A percentile compares a stretch with the other conserved stretches of the same genome.
phyloP scores from a whole-genome alignment of 768 basidiomycete species.

The Lyophyllum decastes region DNA sequence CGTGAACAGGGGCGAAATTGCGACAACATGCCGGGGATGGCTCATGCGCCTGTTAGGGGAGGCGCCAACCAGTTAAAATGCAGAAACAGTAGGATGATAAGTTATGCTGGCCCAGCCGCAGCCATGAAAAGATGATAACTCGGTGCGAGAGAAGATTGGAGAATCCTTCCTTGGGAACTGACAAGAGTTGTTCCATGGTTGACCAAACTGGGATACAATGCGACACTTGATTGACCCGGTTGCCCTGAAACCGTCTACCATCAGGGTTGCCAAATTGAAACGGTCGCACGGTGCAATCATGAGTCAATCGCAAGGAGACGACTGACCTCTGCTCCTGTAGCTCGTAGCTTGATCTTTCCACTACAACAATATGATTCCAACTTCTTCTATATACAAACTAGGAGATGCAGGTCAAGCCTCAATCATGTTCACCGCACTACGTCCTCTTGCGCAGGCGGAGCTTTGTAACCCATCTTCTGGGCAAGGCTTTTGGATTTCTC shows the following conservation, averaged over 20 bases:
- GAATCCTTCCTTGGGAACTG: neutral
- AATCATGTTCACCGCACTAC: neutral
- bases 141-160: neutral
- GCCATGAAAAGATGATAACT: neutral
- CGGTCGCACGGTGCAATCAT: neutral
- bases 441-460: neutral
- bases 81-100: neutral
- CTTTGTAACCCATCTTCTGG: conserved; percentile 15
- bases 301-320: neutral
- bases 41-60: neutral
- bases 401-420: neutral
- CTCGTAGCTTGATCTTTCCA: neutral
- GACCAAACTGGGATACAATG: neutral
- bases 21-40: neutral
- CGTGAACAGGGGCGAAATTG: neutral
- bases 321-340: neutral
- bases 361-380: neutral
- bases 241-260: neutral
- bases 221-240: neutral
- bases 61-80: conserved; percentile 8
- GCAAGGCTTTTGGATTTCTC: conserved; percentile 13
- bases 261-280: neutral
- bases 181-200: neutral
- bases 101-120: neutral
- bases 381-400: neutral